Conservation (phyloP, 2,329 filamentous ascomycete species). For the Cladophialophora immunda region DNA sequence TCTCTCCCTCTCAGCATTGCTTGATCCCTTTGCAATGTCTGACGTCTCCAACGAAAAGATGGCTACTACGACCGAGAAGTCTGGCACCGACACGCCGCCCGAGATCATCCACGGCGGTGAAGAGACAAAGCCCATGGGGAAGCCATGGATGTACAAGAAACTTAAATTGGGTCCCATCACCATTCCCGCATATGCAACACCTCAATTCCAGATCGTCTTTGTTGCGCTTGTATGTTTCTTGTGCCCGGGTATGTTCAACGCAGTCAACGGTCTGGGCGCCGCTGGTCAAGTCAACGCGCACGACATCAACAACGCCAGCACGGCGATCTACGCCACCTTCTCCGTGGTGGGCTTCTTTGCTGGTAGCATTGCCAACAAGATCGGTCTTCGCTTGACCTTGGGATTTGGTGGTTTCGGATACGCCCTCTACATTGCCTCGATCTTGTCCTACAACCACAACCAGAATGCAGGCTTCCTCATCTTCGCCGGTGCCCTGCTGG, state of each 20-base stretch:
- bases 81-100: constrained; percentile 29
- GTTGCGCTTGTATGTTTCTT: constrained; percentile 76
- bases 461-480: constrained; percentile 50
- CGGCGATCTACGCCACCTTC: constrained; percentile 74
- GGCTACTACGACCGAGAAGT: constrained; percentile 28
- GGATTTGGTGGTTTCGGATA: constrained; percentile 47
- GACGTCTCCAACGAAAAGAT: constrained; percentile 39
- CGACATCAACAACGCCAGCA: constrained; percentile 72
- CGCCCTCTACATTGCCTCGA: constrained; percentile 49
- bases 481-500: constrained; percentile 51
- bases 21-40: constrained; percentile 24
- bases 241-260: constrained; percentile 78
- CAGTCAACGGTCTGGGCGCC: constrained; percentile 71
- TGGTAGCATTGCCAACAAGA: constrained; percentile 49
- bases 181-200: constrained; percentile 75
- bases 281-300: constrained; percentile 66
- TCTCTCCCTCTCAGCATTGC: neutral
- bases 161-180: constrained; percentile 63
- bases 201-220: constrained; percentile 74
- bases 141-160: constrained; percentile 72
- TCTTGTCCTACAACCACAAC: constrained; percentile 52
- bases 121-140: constrained; percentile 41
- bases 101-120: constrained; percentile 24
- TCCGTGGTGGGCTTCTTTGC: constrained; percentile 66
- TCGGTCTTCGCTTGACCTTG: constrained; percentile 45